A percentile compares a stretch with the other conserved stretches of the same genome.
Evolutionary conservation across 306 rosid genomes (phyloP).

Genomic region (Sphenostylis stenocarpa): DNA sequence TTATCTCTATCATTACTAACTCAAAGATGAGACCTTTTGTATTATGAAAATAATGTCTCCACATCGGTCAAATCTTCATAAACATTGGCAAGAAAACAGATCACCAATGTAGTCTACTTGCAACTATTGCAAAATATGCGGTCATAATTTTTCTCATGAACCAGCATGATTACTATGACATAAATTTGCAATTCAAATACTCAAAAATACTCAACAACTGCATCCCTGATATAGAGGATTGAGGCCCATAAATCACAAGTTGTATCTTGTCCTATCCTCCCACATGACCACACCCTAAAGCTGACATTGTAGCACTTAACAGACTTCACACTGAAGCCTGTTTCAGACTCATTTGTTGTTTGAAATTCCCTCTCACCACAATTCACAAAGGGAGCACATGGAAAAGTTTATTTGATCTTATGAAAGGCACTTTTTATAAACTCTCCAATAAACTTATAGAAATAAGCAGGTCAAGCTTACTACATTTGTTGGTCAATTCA

Average conservation of each 20-base stretch:
- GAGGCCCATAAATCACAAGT: not conserved
- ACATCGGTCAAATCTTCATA: slow-evolving; percentile 62
- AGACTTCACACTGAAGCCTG: slow-evolving; percentile 67
- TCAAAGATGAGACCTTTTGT: slow-evolving; percentile 64
- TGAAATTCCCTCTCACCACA: not conserved
- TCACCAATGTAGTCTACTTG: not conserved
- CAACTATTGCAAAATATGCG: not conserved
- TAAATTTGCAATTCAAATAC: not conserved
- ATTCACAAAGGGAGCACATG: not conserved
- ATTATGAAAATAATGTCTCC: slow-evolving; percentile 75
- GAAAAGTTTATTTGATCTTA: not conserved
- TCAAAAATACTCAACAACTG: not conserved
- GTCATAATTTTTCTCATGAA: not conserved
- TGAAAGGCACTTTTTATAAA: not conserved
- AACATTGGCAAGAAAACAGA: not conserved
- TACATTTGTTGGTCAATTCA: not conserved
- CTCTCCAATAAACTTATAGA: not conserved
- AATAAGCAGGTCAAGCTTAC: not conserved
- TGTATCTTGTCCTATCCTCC: slow-evolving; percentile 72
- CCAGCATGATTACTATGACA: not conserved
- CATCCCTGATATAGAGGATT: not conserved
- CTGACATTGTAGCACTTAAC: slow-evolving; percentile 69
- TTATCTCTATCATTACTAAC: slow-evolving; percentile 60
- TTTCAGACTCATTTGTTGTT: not conserved
- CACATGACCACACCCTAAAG: slow-evolving; percentile 49